Percentiles rank a stretch among this genome's conserved stretches.
Conservation (phyloP, 2,329 filamentous ascomycete genomes). For the Botrytis sinoallii region DNA sequence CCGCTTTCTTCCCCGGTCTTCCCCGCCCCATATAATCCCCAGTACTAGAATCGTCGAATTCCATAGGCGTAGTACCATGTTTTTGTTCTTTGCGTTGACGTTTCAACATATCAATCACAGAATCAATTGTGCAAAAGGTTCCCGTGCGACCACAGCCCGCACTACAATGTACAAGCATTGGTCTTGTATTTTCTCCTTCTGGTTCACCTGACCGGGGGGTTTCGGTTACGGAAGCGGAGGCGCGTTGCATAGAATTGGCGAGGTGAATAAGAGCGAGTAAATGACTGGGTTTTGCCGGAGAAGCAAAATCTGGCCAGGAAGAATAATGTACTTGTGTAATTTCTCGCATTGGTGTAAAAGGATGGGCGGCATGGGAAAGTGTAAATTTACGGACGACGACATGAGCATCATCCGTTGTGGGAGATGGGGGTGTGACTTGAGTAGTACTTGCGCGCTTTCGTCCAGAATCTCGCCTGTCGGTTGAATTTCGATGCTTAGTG, state of each 20-base stretch:
- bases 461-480: constrained; percentile 40
- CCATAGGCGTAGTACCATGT: constrained; percentile 42
- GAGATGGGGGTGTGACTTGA: constrained; percentile 38
- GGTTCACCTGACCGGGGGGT: constrained; percentile 55
- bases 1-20: constrained; percentile 13
- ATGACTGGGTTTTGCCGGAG: constrained; percentile 83
- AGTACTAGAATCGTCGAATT: constrained; percentile 31
- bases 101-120: constrained; percentile 93
- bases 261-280: constrained; percentile 87
- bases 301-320: constrained; percentile 96
- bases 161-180: constrained; percentile 90
- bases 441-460: constrained; percentile 55
- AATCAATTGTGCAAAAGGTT: constrained; percentile 94
- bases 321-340: constrained; percentile 94
- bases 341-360: constrained; percentile 83
- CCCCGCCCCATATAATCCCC: constrained; percentile 32
- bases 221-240: constrained; percentile 32
- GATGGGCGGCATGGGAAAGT: constrained; percentile 69
- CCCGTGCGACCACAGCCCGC: constrained; percentile 94
- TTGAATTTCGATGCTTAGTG: constrained; percentile 46
- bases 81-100: constrained; percentile 58
- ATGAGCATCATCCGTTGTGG: constrained; percentile 60
- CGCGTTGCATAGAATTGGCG: constrained; percentile 70
- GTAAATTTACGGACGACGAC: constrained; percentile 86
- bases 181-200: constrained; percentile 54